Base-by-base conservation (phyloP, 2,329 filamentous ascomycete species). In the Colletotrichum chrysophilum region DNA sequence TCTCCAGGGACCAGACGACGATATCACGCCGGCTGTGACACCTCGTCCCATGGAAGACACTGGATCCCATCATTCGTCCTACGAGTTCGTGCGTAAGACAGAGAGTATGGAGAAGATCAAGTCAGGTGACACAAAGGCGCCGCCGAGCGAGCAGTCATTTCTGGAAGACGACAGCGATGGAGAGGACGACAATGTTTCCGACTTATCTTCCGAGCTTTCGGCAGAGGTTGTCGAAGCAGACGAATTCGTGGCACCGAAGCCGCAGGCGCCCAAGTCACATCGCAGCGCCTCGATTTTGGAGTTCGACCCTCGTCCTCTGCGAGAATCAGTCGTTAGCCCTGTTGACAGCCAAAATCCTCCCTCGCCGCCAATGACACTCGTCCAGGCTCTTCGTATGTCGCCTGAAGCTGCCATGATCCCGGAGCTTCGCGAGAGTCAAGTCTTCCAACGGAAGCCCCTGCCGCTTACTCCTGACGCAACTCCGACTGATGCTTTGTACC, bases 141-240 rank as follows among this genome's bases (percentile, higher is more conserved):
- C 71, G 28, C 69, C 78, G 24, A 75, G 79, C 36, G 80, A 84
- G 76, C 77, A 86, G 26, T 89, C 87, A 0, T 89, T 90, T 74
- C 79, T 90, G 30, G 85, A 89, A 24, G 85, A 85, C 55, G 86
- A 86, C 16, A 90, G 88, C 69, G 87, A 88, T 58, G 70, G 21
- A 13, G 83, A 86, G 38, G 88, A 88, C 58, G 88, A 88, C 60
- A 79, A 83, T 60, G 88, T 88, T 56, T 91, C 88, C 34, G 91
- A 93, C 75, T 84, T 93, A 9, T 94, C 92, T 3, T 93, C 92
- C 0, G 92, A 93, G 77, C 78, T 93, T 58, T 93, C 91, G 1
- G 83, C 85, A 2, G 90, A 91, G n/a, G 81, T 86, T 3, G 79
- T 87, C 4, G 79, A 78, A 8, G 73, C 79, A 2, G 80, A 77